Evolutionary conservation across 306 rosid species (phyloP).

Genomic region (Cucumis cinereus): DNA sequence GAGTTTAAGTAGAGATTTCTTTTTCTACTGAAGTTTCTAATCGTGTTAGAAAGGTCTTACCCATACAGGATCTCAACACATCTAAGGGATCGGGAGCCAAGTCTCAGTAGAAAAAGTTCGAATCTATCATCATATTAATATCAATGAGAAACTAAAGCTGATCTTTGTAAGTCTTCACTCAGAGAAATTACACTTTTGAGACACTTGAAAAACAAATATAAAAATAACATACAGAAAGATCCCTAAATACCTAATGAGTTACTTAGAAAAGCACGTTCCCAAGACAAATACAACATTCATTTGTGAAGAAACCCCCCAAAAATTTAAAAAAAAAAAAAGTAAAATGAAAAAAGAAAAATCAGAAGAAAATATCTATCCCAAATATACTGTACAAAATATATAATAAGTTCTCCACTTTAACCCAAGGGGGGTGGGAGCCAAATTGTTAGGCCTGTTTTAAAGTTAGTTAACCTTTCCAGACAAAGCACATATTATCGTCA

Average conservation of each 20-base stretch:
- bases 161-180: not conserved
- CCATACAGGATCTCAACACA: too few species aligned
- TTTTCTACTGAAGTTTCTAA: too few species aligned
- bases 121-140: not conserved
- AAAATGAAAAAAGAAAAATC: slow-evolving; percentile 3
- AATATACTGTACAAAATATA: slow-evolving; percentile 57
- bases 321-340: not conserved
- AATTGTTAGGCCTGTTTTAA: slow-evolving; percentile 31
- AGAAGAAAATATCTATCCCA: slow-evolving; percentile 15
- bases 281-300: not conserved
- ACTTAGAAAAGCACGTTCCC: not conserved
- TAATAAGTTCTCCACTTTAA: slow-evolving; percentile 25
- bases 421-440: slow-evolving; percentile 27
- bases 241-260: not conserved
- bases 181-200: not conserved
- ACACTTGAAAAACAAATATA: not conserved
- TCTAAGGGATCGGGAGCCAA: not conserved
- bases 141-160: not conserved
- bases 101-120: not conserved
- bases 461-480: slow-evolving; percentile 76
- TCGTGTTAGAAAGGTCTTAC: too few species aligned
- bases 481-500: slow-evolving; percentile 60
- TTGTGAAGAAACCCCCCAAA: slow-evolving; percentile 14
- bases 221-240: not conserved
- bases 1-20: too few species aligned